A percentile compares a stretch with the other conserved stretches of the same genome.
Evolutionary conservation across 768 basidiomycete species (phyloP).

Genomic region (Hydnomerulius pinastri): DNA sequence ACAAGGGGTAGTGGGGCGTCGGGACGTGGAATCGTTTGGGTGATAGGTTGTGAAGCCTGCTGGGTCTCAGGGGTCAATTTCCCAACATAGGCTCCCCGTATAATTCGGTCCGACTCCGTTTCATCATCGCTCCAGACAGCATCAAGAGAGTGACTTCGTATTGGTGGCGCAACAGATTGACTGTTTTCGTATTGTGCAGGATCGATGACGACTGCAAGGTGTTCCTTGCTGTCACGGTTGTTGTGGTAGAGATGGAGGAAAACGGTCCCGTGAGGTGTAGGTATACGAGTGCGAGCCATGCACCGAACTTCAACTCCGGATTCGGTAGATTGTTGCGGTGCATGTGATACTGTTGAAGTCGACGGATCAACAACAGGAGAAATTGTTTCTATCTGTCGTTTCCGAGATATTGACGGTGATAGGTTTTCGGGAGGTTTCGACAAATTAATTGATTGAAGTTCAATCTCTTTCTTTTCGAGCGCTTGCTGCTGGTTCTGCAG

Average conservation of each 20-base stretch:
- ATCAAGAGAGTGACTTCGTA: constrained; percentile 82
- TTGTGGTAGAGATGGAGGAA: constrained; percentile 97
- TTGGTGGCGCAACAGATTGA: constrained; percentile 47
- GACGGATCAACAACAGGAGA: constrained; percentile 23
- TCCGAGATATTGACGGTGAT: constrained; percentile 34
- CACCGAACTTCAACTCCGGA: constrained; percentile 71
- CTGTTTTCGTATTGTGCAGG: constrained; percentile 72
- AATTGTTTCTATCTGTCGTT: constrained; percentile 39
- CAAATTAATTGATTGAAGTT: constrained; percentile 39
- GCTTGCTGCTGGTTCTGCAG: constrained; percentile 34
- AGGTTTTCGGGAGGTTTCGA: constrained; percentile 43
- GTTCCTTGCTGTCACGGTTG: constrained; percentile 89
- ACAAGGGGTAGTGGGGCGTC: constrained; percentile 77
- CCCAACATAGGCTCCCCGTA: constrained; percentile 92
- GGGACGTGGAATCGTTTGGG: constrained; percentile 8
- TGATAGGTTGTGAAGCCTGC: constrained; percentile 41
- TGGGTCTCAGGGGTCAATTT: constrained; percentile 62
- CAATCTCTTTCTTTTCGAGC: constrained; percentile 55
- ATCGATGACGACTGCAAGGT: constrained; percentile 93
- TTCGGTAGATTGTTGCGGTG: not conserved
- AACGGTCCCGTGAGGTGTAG: constrained; percentile 90
- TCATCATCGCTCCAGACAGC: constrained; percentile 81
- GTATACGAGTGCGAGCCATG: constrained; percentile 96
- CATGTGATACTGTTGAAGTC: constrained; percentile 6
- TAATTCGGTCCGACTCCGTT: constrained; percentile 91